Evolutionary conservation across 1,139 yeast species (phyloP).

Genomic region (Protomyces macrosporus): DNA sequence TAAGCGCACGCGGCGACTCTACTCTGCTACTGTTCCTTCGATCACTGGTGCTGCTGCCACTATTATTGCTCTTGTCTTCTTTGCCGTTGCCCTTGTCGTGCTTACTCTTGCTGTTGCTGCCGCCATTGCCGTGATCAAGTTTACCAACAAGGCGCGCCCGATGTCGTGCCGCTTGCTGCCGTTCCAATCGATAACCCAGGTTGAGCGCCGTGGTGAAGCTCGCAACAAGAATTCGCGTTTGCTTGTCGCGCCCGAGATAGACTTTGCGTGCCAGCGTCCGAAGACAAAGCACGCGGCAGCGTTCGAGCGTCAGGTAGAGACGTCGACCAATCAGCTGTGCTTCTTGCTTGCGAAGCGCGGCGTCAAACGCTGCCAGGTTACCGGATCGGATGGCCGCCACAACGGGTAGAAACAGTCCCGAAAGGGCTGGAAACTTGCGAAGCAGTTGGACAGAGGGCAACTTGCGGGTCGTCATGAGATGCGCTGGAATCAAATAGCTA

Average conservation of each 20-base stretch:
- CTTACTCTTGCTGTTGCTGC: neutral
- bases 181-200: slow-evolving; percentile 33
- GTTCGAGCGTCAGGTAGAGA: slow-evolving; percentile 59
- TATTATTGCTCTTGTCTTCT: too few species aligned
- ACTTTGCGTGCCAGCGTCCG: slow-evolving; percentile 50
- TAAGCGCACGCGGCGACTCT: neutral
- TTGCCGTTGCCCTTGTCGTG: neutral
- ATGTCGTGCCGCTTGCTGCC: neutral
- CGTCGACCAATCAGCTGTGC: slow-evolving; percentile 53
- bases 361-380: slow-evolving; percentile 49
- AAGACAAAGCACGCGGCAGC: slow-evolving; percentile 47
- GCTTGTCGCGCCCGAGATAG: slow-evolving; percentile 36
- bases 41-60: neutral
- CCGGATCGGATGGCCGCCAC: slow-evolving; percentile 53
- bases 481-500: slow-evolving; percentile 41
- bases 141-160: neutral
- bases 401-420: slow-evolving; percentile 48
- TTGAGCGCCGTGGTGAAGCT: slow-evolving; percentile 50
- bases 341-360: slow-evolving; percentile 46
- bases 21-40: neutral
- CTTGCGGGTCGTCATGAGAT: slow-evolving; percentile 36
- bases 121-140: neutral
- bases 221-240: slow-evolving; percentile 47
- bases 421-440: slow-evolving; percentile 46
- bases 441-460: slow-evolving; percentile 45